These are phyloP conservation scores for Diutina siamensis DNA, from an alignment of 1,139 yeast genomes.

Conservation along the genomic window DNA sequence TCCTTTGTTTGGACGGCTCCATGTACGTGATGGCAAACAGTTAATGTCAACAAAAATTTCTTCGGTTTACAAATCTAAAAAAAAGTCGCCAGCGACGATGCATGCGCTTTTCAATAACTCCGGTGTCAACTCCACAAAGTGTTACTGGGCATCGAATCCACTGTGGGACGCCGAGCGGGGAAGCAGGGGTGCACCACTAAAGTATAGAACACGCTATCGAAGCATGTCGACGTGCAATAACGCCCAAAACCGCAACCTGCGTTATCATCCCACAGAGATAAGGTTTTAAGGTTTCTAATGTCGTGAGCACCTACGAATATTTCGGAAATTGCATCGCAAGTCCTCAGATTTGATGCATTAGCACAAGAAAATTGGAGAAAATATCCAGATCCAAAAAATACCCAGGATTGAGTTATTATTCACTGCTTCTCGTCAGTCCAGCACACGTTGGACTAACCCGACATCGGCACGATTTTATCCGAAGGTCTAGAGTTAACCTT, in stretches of 20 bases:
- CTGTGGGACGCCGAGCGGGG: background rate
- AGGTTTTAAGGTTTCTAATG: background rate
- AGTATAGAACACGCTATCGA: background rate
- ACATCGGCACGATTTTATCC: no score
- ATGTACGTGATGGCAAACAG: background rate
- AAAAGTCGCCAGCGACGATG: background rate
- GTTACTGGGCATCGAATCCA: background rate
- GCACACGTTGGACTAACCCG: no score
- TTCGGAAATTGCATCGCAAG: background rate
- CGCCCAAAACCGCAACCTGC: background rate
- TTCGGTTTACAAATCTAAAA: background rate
- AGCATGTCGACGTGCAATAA: background rate
- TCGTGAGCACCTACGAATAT: background rate
- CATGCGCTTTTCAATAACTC: background rate
- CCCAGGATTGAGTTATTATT: no score
- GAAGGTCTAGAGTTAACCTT: no score
- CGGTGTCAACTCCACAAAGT: background rate
- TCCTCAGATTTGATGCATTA: no score
- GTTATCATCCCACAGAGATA: background rate
- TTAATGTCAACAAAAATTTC: background rate
- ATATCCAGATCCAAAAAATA: no score
- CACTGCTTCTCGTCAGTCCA: no score
- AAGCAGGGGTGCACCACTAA: slow-evolving; percentile 1
- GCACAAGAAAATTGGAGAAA: no score
- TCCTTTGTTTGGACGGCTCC: background rate